A percentile compares a stretch with the other conserved stretches of the same genome.
Conservation (phyloP, 2,329 filamentous ascomycete species). For the Hawksworthiomyces lignivorus region DNA sequence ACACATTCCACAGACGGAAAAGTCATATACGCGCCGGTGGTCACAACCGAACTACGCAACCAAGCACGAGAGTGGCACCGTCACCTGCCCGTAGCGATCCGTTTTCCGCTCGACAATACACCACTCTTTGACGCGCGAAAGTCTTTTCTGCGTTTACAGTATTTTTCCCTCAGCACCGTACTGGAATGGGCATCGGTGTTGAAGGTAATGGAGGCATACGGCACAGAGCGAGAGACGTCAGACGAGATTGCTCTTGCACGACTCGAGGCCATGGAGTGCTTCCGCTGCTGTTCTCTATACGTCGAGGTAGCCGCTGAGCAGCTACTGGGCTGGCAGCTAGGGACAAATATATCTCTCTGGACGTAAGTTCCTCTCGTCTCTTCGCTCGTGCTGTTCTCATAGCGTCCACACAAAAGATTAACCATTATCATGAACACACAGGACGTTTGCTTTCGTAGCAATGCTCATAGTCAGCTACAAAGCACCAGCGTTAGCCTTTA, state of each 20-base stretch:
- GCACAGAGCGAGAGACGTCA: conserved; percentile 5
- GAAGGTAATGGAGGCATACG: conserved; percentile 11
- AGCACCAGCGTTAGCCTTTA: conserved; percentile 8
- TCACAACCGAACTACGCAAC: conserved; percentile 11
- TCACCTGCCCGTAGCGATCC: conserved; percentile 12
- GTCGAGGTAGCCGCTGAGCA: conserved; percentile 11
- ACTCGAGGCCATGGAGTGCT: conserved; percentile 10
- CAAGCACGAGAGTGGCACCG: conserved; percentile 12
- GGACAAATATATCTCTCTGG: conserved; percentile 10
- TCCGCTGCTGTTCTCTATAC: conserved; percentile 7
- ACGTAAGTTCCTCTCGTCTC: conserved; percentile 4
- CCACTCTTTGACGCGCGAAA: conserved; percentile 13
- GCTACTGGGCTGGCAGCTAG: conserved; percentile 10
- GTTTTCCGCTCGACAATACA: conserved; percentile 12
- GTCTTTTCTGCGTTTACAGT: conserved; percentile 13
- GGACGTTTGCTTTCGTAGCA: conserved; percentile 10
- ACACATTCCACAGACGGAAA: conserved; percentile 4
- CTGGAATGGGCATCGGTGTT: conserved; percentile 14
- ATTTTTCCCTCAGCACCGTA: conserved; percentile 9
- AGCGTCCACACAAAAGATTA: neutral
- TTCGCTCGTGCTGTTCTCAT: neutral
- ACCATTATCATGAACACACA: neutral
- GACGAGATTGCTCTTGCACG: conserved; percentile 9
- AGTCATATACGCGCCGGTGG: conserved; percentile 10
- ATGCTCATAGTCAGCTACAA: conserved; percentile 11